These are phyloP conservation scores for Tetrapisispora arboricola DNA, from an alignment of 805 yeast species.

Conservation along the genomic window DNA sequence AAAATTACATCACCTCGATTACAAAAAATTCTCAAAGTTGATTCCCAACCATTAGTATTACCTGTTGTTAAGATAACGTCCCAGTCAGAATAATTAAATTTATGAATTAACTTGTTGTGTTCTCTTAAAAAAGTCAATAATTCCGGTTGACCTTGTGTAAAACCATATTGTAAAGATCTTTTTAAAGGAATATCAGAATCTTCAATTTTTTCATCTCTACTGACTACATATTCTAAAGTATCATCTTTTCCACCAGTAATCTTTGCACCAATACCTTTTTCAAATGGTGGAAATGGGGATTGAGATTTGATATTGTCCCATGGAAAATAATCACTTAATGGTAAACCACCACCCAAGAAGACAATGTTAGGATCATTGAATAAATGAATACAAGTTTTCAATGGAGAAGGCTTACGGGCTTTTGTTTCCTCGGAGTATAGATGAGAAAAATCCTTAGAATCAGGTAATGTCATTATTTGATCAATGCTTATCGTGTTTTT, in stretches of 20 bases:
- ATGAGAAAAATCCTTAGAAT: constrained; percentile 65
- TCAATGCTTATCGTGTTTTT: too few species aligned
- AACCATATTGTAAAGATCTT: constrained; percentile 87
- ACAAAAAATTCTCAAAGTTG: constrained; percentile 66
- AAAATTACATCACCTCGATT: constrained; percentile 74
- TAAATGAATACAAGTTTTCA: constrained; percentile 78
- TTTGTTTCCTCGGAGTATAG: constrained; percentile 69
- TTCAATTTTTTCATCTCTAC: constrained; percentile 33
- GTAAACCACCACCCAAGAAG: constrained; percentile 93
- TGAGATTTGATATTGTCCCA: constrained; percentile 65
- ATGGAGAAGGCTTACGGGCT: constrained; percentile 64
- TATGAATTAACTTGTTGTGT: constrained; percentile 52
- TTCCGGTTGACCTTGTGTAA: constrained; percentile 71
- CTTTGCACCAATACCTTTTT: constrained; percentile 66
- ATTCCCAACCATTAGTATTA: constrained; percentile 85
- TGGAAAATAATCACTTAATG: constrained; percentile 85
- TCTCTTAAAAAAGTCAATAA: constrained; percentile 56
- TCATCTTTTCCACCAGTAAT: constrained; percentile 26
- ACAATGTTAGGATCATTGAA: constrained; percentile 64
- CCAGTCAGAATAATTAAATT: constrained; percentile 56
- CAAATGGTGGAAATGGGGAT: constrained; percentile 73
- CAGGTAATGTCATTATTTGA: constrained; percentile 25
- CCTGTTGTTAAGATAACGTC: constrained; percentile 62
- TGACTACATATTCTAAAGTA: constrained; percentile 12
- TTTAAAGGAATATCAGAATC: constrained; percentile 62